These are phyloP conservation scores for Solanum virginianum DNA, from an alignment of 257 asterid species.

Conservation along the genomic window DNA sequence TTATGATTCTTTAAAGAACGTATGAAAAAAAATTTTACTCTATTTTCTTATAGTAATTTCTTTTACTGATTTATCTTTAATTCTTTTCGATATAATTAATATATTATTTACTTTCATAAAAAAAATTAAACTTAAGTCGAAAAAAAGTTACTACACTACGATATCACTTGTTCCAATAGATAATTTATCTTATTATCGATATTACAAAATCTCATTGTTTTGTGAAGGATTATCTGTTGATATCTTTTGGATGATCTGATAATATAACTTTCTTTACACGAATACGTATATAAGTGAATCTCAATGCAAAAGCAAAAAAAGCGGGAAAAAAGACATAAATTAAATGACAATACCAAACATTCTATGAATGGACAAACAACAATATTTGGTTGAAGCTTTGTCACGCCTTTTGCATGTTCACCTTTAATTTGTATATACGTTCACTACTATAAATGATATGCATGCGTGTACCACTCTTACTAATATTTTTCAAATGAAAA, in stretches of 20 bases:
- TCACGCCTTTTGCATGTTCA: background rate
- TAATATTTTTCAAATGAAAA: background rate
- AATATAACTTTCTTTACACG: background rate
- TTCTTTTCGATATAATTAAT: background rate
- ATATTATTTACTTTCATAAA: background rate
- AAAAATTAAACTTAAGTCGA: background rate
- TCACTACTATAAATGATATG: background rate
- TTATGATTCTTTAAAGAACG: accelerated
- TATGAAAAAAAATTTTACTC: too few species aligned
- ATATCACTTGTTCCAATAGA: background rate
- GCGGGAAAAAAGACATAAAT: background rate
- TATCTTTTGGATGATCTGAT: background rate
- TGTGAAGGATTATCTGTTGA: too few species aligned
- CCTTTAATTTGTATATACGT: background rate
- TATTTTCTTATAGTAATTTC: too few species aligned
- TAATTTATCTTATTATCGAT: too few species aligned
- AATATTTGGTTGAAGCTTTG: background rate
- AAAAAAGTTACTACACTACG: background rate
- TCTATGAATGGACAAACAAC: background rate
- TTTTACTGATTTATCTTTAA: background rate
- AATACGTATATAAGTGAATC: background rate
- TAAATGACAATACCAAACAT: background rate
- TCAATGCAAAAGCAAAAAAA: background rate
- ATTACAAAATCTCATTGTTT: background rate
- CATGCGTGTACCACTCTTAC: background rate